A percentile compares a stretch with the other conserved stretches of the same genome.
These are phyloP conservation scores for Plasmopara muralis DNA, from an alignment of 352 stramenopile genomes.

Conservation along the genomic window DNA sequence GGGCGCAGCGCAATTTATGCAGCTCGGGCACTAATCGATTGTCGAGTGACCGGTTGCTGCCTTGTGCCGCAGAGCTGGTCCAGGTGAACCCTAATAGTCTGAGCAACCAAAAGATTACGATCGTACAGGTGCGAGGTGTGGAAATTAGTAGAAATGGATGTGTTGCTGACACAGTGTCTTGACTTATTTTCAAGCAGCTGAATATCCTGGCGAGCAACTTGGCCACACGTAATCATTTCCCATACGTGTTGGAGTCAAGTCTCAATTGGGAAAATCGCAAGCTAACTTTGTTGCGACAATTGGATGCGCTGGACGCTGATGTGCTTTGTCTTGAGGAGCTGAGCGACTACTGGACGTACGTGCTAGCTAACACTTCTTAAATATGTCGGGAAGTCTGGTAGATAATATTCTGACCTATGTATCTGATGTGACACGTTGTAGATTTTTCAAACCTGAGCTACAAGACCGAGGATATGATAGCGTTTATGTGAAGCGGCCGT, in stretches of 20 bases:
- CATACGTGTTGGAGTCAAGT: conserved; percentile 76
- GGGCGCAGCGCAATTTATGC: conserved; percentile 17
- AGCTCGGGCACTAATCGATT: conserved; percentile 8
- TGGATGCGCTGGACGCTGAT: conserved; percentile 71
- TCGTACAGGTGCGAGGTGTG: conserved; percentile 47
- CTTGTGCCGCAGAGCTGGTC: conserved; percentile 45
- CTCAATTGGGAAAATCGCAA: conserved; percentile 83
- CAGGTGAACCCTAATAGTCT: conserved; percentile 20
- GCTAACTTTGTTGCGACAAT: conserved; percentile 61
- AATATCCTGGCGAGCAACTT: conserved; percentile 86
- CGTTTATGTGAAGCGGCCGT: conserved; percentile 80
- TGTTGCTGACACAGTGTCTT: conserved; percentile 4
- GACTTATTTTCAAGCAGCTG: conserved; percentile 29
- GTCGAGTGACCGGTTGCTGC: conserved; percentile 27
- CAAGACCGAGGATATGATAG: conserved; percentile 75
- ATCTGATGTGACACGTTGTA: conserved; percentile 14
- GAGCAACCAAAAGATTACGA: conserved; percentile 62
- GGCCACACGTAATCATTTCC: conserved; percentile 78
- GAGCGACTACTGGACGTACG: conserved; percentile 86
- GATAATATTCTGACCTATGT: conserved; percentile 1
- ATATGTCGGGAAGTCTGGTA: background rate
- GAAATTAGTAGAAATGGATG: background rate
- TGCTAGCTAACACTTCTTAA: conserved; percentile 1
- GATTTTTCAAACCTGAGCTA: conserved; percentile 77
- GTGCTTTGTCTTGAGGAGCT: conserved; percentile 82